Evolutionary conservation across 768 basidiomycete species (phyloP), one percentile per base, ranked within the genome.

Genomic region (Cyclocybe cylindracea): DNA sequence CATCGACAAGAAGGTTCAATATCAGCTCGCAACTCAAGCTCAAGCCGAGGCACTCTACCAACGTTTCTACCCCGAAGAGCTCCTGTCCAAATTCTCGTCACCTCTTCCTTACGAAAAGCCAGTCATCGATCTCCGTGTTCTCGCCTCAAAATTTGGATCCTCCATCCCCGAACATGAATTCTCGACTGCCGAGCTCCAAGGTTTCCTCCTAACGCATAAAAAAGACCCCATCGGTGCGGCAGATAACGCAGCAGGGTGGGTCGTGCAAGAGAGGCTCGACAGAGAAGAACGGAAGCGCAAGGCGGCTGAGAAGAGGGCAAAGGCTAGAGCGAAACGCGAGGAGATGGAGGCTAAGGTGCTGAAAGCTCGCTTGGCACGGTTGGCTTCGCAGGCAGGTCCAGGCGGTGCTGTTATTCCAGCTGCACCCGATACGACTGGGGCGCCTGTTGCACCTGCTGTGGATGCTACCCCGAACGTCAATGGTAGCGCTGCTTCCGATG

Each of bases 171-270:
- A 72, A 10, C 57, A 75, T 39, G 73, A 75, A 49, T 80, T 84
- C 58, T 80, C 81, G 31, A 79, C 80, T 0, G 83, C 85, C 0
- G 81, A 85, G 48, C 69, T 87, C 2, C 84, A 86, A 59, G 82
- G 83, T 0, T 86, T 77, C 62, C 69, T 86, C 8, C 68, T 86
- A 6, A 58, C 62, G 10, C 70, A 71, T 53, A 78, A 79, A 56
- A 70, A 66, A 42, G 55, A 72, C 39, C 76, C 78, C 0, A 58
- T 55, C 39, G 57, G 61, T 3, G 78, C 78, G 0, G 72, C 65
- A 0, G 54, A 43, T 11, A 66, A 61, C n/a, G 58, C 66, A 10
- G 57, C 54, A 7, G 66, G 55, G 14, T 85, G 83, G 80, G 70
- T 82, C 2, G 65, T 67, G 19, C 48, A 67, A 7, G 70, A 75